phyloP scores from a whole-genome alignment of 805 yeast genomes.

The Cyberlindnera petersonii region DNA sequence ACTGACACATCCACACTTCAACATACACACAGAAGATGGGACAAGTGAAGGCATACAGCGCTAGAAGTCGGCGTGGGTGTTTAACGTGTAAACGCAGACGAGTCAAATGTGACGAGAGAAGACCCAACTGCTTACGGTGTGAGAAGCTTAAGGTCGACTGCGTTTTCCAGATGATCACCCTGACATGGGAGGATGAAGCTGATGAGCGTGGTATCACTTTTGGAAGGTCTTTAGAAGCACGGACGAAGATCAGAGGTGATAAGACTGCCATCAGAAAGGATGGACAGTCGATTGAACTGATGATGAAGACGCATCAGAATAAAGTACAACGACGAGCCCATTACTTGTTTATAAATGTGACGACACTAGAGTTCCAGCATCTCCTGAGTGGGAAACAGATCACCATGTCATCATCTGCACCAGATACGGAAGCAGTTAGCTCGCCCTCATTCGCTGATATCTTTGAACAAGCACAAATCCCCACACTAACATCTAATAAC shows the following conservation, averaged over 20 bases:
- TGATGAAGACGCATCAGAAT: slow-evolving; percentile 5
- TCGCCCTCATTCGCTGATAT: slow-evolving; percentile 7
- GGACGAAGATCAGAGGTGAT: slow-evolving; percentile 9
- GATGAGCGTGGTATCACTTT: slow-evolving; percentile 32
- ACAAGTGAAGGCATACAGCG: slow-evolving; percentile 21
- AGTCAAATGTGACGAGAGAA: slow-evolving; percentile 43
- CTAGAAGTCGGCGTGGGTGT: slow-evolving; percentile 43
- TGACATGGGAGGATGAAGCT: slow-evolving; percentile 39
- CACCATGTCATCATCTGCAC: too few relatives aligned
- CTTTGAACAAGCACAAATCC: slow-evolving; percentile 18
- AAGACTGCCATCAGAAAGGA: not conserved
- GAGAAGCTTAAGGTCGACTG: slow-evolving; percentile 24
- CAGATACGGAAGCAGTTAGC: not conserved
- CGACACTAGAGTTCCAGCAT: slow-evolving; percentile 8
- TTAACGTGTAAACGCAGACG: slow-evolving; percentile 46
- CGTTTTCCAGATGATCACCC: slow-evolving; percentile 19
- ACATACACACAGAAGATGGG: slow-evolving; percentile 19
- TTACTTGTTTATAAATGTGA: slow-evolving; percentile 15
- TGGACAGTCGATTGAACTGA: not conserved
- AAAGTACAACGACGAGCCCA: slow-evolving; percentile 11
- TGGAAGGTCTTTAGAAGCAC: slow-evolving; percentile 33
- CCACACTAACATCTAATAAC: slow-evolving; percentile 14
- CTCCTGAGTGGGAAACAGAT: slow-evolving; percentile 12
- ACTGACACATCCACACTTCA: too few relatives aligned
- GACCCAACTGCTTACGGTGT: slow-evolving; percentile 33